Base-by-base conservation (phyloP, 345 rosid genomes). In the Kernera saxatilis region DNA sequence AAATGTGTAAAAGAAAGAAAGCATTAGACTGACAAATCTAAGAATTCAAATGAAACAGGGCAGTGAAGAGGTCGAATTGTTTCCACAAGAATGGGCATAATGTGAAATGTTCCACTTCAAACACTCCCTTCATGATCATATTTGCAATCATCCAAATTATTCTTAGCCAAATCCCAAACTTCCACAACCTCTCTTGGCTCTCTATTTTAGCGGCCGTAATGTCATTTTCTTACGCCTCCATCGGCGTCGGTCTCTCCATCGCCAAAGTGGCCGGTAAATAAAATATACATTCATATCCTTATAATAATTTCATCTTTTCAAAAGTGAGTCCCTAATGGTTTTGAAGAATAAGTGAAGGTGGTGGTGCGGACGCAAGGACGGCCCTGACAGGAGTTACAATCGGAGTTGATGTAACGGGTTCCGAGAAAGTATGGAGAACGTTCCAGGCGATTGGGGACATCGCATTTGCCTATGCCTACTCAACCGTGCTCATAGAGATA, bases 181-280 rank as follows among this genome's bases (percentile, higher is more conserved):
- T 93, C 25, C 90, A 88, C 82, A 79, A 90, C 66, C 97, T 93
- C 27, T 86, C 97, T 17, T 90, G 90, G 91, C 96, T 93, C 73
- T 93, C 98, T 1, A 74, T 88, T 36, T 40, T 93, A 5, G 97
- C 97, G 0, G 96, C 97, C 11, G 58, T 93, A 35, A 93, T 93
- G 98, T 93, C 97, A 29, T 90, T 93, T 23, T 79, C 89, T 57
- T 93, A 93, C 51, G 78, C 97, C 12, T 61, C 83, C 14, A 88
- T 90, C 0, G 97, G 98, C 30, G 76, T 90, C 10, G 92, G 93
- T 7, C 92, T 93, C 33, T 80, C 96, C 80, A 70, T 93, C 5
- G 90, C 93, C 57, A 88, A 74, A 84, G 84, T 63, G 18, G 74
- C 72, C 2, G 73, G 78, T 74, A 74, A 26, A 25, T 35, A 52